Conservation (phyloP, 2,329 filamentous ascomycete genomes). For the Alternaria sp. region DNA sequence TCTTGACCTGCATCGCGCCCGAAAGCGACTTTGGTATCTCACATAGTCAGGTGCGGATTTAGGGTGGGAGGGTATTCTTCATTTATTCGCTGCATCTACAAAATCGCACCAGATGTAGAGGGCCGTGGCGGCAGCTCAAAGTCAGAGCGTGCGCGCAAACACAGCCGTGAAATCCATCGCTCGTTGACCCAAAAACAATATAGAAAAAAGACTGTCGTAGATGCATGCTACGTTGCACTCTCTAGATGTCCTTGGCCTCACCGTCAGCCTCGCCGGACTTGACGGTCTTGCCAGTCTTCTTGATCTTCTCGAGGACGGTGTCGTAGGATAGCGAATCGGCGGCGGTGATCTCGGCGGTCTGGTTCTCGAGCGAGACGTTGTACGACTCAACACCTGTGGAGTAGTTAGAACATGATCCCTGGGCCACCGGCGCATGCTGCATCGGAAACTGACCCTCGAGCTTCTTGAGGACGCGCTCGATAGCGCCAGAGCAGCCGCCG, state of each 20-base stretch:
- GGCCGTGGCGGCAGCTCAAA: slow-evolving; percentile 8
- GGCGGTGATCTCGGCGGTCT: slow-evolving; percentile 80
- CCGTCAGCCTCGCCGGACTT: slow-evolving; percentile 78
- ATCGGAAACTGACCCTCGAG: slow-evolving; percentile 71
- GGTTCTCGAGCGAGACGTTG: slow-evolving; percentile 84
- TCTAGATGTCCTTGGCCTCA: slow-evolving; percentile 36
- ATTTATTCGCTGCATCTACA: slow-evolving; percentile 7
- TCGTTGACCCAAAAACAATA: slow-evolving; percentile 21
- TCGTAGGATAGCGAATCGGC: slow-evolving; percentile 74
- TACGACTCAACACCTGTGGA: slow-evolving; percentile 80
- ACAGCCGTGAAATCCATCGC: slow-evolving; percentile 23
- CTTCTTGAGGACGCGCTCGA: slow-evolving; percentile 91
- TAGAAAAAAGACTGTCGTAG: slow-evolving; percentile 11
- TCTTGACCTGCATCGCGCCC: not conserved
- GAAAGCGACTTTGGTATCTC: not conserved
- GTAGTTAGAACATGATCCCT: slow-evolving; percentile 11
- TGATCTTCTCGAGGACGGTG: slow-evolving; percentile 83
- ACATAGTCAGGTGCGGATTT: not conserved
- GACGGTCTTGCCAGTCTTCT: slow-evolving; percentile 94
- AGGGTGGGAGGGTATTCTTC: not conserved
- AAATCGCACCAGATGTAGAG: not conserved
- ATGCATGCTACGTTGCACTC: not conserved
- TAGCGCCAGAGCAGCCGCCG: slow-evolving; percentile 92
- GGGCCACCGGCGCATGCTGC: not conserved
- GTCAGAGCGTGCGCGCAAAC: slow-evolving; percentile 3